Evolutionary conservation across 768 basidiomycete genomes (phyloP).

Genomic region (Termitomyces sp.): DNA sequence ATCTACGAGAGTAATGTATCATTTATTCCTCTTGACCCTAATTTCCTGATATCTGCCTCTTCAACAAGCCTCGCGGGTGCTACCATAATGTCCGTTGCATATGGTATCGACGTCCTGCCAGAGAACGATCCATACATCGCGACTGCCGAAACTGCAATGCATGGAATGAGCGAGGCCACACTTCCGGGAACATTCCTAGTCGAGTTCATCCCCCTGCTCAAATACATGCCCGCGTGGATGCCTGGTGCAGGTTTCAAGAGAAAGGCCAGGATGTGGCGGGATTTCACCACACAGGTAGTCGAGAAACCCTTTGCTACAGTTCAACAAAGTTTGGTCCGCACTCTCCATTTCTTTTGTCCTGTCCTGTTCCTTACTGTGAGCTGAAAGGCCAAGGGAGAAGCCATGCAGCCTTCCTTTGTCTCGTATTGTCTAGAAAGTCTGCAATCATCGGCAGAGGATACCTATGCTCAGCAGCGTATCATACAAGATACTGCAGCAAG

Average conservation of each 20-base stretch:
- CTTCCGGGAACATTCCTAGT: conserved; percentile 26
- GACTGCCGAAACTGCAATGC: conserved; percentile 23
- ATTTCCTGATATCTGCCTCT: not conserved
- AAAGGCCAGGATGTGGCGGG: conserved; percentile 21
- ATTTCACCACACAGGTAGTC: conserved; percentile 13
- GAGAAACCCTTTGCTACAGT: conserved; percentile 17
- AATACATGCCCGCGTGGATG: conserved; percentile 28
- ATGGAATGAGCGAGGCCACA: conserved; percentile 20
- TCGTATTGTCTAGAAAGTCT: conserved; percentile 1
- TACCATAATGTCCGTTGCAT: conserved; percentile 25
- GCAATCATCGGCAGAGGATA: not conserved
- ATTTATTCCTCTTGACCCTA: not conserved
- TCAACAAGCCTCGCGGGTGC: conserved; percentile 13
- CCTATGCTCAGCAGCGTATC: not conserved
- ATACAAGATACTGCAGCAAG: not conserved
- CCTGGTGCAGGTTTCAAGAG: conserved; percentile 30
- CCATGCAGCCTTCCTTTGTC: conserved; percentile 17
- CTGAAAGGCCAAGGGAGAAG: conserved; percentile 8
- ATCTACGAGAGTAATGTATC: conserved; percentile 20
- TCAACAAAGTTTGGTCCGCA: conserved; percentile 12
- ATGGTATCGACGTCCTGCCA: conserved; percentile 25
- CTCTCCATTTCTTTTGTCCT: not conserved
- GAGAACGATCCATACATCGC: conserved; percentile 30
- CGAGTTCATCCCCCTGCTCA: conserved; percentile 24
- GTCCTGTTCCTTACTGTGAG: not conserved